These are phyloP conservation scores for Lyophyllum decastes DNA, from an alignment of 768 basidiomycete genomes.

Conservation along the genomic window DNA sequence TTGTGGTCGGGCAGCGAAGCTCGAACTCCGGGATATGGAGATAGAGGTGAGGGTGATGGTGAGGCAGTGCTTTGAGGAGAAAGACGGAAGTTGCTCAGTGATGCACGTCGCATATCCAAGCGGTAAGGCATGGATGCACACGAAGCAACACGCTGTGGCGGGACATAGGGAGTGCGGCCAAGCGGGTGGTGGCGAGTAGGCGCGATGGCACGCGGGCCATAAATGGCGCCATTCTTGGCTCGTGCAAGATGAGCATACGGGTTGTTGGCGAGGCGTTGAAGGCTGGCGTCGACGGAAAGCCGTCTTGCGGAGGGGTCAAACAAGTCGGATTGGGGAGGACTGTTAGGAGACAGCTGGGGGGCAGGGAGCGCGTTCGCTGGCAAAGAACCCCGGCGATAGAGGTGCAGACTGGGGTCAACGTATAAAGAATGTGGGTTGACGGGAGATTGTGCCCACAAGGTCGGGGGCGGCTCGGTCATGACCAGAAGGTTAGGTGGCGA, in stretches of 20 bases:
- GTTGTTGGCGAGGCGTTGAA: conserved; percentile 50
- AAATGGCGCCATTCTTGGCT: conserved; percentile 51
- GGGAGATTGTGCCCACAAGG: conserved; percentile 38
- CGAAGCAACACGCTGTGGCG: conserved; percentile 25
- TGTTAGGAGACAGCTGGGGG: conserved; percentile 28
- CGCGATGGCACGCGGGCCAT: conserved; percentile 38
- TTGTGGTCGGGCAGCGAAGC: conserved; percentile 52
- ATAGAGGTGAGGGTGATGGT: conserved; percentile 45
- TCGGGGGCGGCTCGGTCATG: conserved; percentile 29
- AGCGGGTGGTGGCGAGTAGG: conserved; percentile 32
- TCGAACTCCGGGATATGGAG: conserved; percentile 42
- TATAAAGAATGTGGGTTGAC: conserved; percentile 25
- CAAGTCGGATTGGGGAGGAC: conserved; percentile 41
- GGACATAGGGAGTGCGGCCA: conserved; percentile 31
- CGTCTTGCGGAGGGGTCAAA: conserved; percentile 45
- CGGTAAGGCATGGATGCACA: conserved; percentile 34
- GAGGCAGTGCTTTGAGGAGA: conserved; percentile 34
- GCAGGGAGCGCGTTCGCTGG: conserved; percentile 45
- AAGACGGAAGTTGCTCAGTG: conserved; percentile 40
- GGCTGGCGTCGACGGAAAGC: conserved; percentile 46
- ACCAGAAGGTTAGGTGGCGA: conserved; percentile 44
- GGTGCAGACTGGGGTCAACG: conserved; percentile 23
- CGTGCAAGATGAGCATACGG: conserved; percentile 52
- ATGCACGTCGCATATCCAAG: conserved; percentile 40
- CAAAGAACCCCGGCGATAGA: conserved; percentile 55